phyloP scores from a whole-genome alignment of 257 asterid genomes.

The Phtheirospermum japonicum region DNA sequence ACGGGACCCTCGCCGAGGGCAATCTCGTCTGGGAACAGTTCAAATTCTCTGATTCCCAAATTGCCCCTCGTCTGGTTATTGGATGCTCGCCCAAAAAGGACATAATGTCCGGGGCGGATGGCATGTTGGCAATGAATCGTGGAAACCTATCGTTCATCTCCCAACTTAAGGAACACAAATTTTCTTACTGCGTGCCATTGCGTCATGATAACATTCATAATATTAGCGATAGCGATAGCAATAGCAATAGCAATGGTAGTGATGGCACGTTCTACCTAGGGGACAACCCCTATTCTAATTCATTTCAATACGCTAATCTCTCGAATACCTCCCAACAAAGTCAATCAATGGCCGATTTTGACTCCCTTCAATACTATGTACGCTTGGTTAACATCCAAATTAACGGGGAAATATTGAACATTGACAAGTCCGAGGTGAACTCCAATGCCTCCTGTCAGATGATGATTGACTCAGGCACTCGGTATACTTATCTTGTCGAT shows the following conservation, averaged over 20 bases:
- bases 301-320: neutral
- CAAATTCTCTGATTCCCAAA: slow-evolving; percentile 45
- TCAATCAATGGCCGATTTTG: slow-evolving; percentile 47
- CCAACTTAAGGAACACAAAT: slow-evolving; percentile 58
- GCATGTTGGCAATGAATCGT: slow-evolving; percentile 84
- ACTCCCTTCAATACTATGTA: slow-evolving; percentile 73
- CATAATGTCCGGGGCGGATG: slow-evolving; percentile 48
- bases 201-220: too few species aligned
- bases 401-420: slow-evolving; percentile 45
- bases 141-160: slow-evolving; percentile 75
- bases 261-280: neutral
- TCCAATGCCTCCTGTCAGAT: slow-evolving; percentile 80
- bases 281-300: neutral
- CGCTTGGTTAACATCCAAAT: slow-evolving; percentile 46
- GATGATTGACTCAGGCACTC: slow-evolving; percentile 81
- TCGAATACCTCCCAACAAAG: neutral
- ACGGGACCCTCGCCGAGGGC: slow-evolving; percentile 90
- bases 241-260: neutral
- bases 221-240: too few species aligned
- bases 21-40: slow-evolving; percentile 68
- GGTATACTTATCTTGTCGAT: slow-evolving; percentile 69
- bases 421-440: slow-evolving; percentile 47
- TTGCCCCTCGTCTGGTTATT: slow-evolving; percentile 70
- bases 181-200: slow-evolving; percentile 76
- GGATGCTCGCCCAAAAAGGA: slow-evolving; percentile 60